phyloP scores from a whole-genome alignment of 1,284 basidiomycete species.

The Singerocomus inundabilis region DNA sequence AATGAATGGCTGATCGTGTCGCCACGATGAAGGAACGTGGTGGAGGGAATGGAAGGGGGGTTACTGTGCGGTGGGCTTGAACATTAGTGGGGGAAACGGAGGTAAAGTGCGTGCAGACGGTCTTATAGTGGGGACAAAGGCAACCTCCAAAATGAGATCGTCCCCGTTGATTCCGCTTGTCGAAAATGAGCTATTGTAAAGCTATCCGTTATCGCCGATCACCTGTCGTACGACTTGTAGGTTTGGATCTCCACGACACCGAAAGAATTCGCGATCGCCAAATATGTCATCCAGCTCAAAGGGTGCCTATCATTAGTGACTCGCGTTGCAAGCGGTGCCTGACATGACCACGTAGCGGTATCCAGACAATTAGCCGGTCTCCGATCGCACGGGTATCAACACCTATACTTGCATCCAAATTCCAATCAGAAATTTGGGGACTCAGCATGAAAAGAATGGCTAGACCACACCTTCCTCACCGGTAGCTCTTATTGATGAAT shows the following conservation, averaged over 20 bases:
- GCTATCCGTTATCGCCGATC: too few species aligned
- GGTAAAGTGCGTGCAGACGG: background rate
- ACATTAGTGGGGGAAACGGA: constrained; percentile 3
- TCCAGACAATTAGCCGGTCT: constrained; percentile 42
- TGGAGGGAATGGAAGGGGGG: constrained; percentile 7
- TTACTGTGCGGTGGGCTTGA: background rate
- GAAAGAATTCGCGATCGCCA: background rate
- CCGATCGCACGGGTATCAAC: constrained; percentile 41
- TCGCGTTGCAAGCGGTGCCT: constrained; percentile 27
- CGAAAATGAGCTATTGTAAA: too few species aligned
- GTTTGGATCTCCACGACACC: too few species aligned
- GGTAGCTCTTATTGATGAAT: constrained; percentile 21
- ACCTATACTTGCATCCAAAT: constrained; percentile 35
- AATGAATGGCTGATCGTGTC: background rate
- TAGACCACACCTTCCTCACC: too few species aligned
- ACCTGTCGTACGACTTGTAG: too few species aligned
- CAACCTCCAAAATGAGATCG: background rate
- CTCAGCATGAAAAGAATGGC: too few species aligned
- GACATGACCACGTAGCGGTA: constrained; percentile 30
- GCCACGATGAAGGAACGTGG: constrained; percentile 10
- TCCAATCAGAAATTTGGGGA: too few species aligned
- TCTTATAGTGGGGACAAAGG: constrained; percentile 8
- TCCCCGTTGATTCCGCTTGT: background rate
- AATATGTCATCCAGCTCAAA: background rate
- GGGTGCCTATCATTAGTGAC: constrained; percentile 5